Percentiles rank a stretch among this genome's conserved stretches.
Conservation (phyloP, 2,329 filamentous ascomycete species). For the Claviceps fusiformis region DNA sequence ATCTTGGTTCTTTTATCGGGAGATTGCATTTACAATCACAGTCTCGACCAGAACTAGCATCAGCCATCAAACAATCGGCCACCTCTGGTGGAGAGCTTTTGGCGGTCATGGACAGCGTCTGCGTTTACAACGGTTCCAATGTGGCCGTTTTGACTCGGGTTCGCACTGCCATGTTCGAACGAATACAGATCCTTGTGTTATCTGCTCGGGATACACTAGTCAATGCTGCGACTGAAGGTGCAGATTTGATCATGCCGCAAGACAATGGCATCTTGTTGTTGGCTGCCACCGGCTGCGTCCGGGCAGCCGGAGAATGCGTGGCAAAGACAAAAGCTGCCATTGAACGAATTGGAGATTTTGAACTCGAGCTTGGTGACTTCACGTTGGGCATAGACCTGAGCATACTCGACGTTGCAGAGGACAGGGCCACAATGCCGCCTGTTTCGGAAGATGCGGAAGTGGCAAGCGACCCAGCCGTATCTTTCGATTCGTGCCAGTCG, state of each 20-base stretch:
- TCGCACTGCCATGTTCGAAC: constrained; percentile 64
- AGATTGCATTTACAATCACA: constrained; percentile 82
- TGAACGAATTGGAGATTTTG: constrained; percentile 81
- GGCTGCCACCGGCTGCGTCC: constrained; percentile 77
- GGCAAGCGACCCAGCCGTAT: constrained; percentile 26
- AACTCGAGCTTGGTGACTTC: constrained; percentile 56
- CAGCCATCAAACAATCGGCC: constrained; percentile 73
- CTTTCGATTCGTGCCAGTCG: constrained; percentile 22
- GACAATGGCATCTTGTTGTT: constrained; percentile 62
- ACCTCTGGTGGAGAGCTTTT: constrained; percentile 69
- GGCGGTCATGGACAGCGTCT: constrained; percentile 68
- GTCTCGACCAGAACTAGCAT: constrained; percentile 68
- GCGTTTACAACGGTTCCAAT: constrained; percentile 58
- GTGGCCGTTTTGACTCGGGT: constrained; percentile 54
- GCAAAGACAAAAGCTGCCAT: constrained; percentile 75
- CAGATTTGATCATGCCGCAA: constrained; percentile 67
- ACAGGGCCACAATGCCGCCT: constrained; percentile 19
- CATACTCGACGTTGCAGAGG: constrained; percentile 30
- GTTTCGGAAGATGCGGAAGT: constrained; percentile 22
- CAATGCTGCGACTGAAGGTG: constrained; percentile 52
- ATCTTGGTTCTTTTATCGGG: constrained; percentile 87
- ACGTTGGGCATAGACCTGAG: constrained; percentile 42
- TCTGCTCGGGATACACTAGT: constrained; percentile 69
- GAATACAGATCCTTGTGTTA: constrained; percentile 66
- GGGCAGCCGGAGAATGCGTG: constrained; percentile 82